Percentiles rank a stretch among this genome's conserved stretches.
Evolutionary conservation across 2,329 filamentous ascomycete genomes (phyloP).

Genomic region (Hypoxylon sp.): DNA sequence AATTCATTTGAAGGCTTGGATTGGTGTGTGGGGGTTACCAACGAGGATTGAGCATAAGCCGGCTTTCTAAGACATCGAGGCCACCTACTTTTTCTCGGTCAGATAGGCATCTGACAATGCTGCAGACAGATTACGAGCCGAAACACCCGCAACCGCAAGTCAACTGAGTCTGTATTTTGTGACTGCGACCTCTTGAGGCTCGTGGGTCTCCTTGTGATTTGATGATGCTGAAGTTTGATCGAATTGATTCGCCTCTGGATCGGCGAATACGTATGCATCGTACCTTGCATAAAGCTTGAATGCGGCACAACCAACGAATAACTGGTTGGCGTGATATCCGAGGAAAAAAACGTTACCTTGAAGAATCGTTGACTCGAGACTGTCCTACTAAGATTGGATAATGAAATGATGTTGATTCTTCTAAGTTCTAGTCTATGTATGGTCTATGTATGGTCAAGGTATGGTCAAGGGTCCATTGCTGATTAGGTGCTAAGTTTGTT

Average conservation of each 20-base stretch:
- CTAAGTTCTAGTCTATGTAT: too few relatives aligned
- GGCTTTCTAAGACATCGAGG: constrained; percentile 48
- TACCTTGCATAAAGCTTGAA: constrained; percentile 52
- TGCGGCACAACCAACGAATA: constrained; percentile 37
- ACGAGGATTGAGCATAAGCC: constrained; percentile 43
- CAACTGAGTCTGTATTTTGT: constrained; percentile 33
- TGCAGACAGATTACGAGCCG: constrained; percentile 44
- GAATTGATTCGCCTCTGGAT: constrained; percentile 47
- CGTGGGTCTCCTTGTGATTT: constrained; percentile 53
- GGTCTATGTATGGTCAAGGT: too few relatives aligned
- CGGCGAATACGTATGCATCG: constrained; percentile 49
- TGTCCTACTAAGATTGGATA: too few relatives aligned
- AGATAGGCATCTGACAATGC: constrained; percentile 52
- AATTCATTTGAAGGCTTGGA: constrained; percentile 38
- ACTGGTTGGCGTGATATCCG: constrained; percentile 24
- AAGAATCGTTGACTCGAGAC: constrained; percentile 22
- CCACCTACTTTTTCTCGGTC: constrained; percentile 41
- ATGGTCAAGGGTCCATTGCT: too few relatives aligned
- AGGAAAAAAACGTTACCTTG: constrained; percentile 23
- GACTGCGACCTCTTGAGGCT: constrained; percentile 52
- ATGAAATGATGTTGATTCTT: too few relatives aligned
- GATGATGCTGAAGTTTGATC: constrained; percentile 47
- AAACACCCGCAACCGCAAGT: constrained; percentile 44
- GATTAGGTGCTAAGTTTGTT: too few relatives aligned
- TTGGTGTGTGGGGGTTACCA: constrained; percentile 39